phyloP scores from a whole-genome alignment of 2,329 filamentous ascomycete genomes.

The Emmonsiellopsis sp. region DNA sequence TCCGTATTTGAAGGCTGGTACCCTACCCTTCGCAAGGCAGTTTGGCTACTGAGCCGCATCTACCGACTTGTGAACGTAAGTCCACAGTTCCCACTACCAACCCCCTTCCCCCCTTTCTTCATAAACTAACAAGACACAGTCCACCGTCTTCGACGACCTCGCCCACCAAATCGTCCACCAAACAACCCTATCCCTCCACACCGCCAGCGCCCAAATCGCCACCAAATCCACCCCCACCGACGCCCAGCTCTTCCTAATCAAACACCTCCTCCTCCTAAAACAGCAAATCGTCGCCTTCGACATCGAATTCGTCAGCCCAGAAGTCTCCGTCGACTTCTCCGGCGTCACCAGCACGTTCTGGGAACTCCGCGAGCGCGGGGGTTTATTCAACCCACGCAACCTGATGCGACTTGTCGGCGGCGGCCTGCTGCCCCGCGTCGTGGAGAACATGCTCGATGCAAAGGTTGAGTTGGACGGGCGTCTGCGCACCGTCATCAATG shows the following conservation, averaged over 20 bases:
- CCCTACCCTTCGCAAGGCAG: conserved; percentile 57
- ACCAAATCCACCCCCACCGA: conserved; percentile 56
- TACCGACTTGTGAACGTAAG: conserved; percentile 59
- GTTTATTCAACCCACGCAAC: conserved; percentile 56
- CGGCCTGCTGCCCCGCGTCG: conserved; percentile 54
- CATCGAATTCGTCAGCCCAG: conserved; percentile 65
- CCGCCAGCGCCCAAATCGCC: conserved; percentile 63
- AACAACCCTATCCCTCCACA: conserved; percentile 73
- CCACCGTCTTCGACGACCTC: conserved; percentile 61
- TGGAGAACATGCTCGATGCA: conserved; percentile 63
- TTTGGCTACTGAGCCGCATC: conserved; percentile 60
- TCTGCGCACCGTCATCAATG: conserved; percentile 54
- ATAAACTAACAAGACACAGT: conserved; percentile 32
- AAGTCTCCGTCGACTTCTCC: conserved; percentile 59
- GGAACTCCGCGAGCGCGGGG: conserved; percentile 56
- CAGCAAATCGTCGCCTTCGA: conserved; percentile 94
- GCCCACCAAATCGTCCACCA: conserved; percentile 80
- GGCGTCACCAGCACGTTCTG: conserved; percentile 57
- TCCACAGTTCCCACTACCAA: not conserved
- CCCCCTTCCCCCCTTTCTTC: not conserved
- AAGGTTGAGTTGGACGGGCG: conserved; percentile 59
- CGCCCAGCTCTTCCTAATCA: conserved; percentile 84
- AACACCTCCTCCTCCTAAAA: conserved; percentile 88
- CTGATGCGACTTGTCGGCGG: conserved; percentile 51
- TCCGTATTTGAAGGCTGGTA: conserved; percentile 55